Conservation (phyloP, 2,329 filamentous ascomycete species). For the Fusarium circinatum region DNA sequence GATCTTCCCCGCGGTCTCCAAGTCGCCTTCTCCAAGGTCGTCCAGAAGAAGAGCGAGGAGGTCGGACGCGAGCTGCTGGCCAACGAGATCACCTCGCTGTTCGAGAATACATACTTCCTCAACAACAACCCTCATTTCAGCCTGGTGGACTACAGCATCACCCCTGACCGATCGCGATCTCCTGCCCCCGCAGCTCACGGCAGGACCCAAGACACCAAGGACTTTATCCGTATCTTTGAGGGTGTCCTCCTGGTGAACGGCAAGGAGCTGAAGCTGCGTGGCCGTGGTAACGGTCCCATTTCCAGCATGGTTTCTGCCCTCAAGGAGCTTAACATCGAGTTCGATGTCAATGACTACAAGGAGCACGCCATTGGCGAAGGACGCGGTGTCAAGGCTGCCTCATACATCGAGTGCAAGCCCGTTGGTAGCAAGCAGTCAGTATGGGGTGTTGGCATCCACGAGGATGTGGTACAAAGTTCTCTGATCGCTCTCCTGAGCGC, state of each 20-base stretch:
- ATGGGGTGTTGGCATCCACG: slow-evolving; percentile 92
- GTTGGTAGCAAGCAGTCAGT: slow-evolving; percentile 75
- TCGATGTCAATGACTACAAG: slow-evolving; percentile 95
- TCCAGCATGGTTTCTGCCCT: slow-evolving; percentile 88
- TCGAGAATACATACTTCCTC: slow-evolving; percentile 88
- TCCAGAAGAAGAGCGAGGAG: slow-evolving; percentile 83
- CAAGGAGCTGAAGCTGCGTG: slow-evolving; percentile 79
- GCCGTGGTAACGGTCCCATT: slow-evolving; percentile 89
- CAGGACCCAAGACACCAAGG: slow-evolving; percentile 79
- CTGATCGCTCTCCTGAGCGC: slow-evolving; percentile 87
- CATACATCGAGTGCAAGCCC: slow-evolving; percentile 89
- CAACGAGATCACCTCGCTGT: slow-evolving; percentile 86
- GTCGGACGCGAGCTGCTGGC: slow-evolving; percentile 86
- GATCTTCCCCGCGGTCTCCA: slow-evolving; percentile 94
- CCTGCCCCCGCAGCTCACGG: slow-evolving; percentile 74
- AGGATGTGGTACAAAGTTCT: slow-evolving; percentile 87
- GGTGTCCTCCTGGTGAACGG: slow-evolving; percentile 87
- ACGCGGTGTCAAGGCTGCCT: slow-evolving; percentile 88
- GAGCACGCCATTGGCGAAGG: slow-evolving; percentile 89
- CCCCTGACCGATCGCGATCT: slow-evolving; percentile 80
- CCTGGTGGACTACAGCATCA: slow-evolving; percentile 92
- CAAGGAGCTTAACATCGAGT: slow-evolving; percentile 79
- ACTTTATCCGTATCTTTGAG: slow-evolving; percentile 83
- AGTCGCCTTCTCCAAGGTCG: slow-evolving; percentile 87
- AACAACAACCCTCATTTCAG: slow-evolving; percentile 84